phyloP scores from a whole-genome alignment of 1,139 yeast genomes.

The Geotrichum bryndzae region DNA sequence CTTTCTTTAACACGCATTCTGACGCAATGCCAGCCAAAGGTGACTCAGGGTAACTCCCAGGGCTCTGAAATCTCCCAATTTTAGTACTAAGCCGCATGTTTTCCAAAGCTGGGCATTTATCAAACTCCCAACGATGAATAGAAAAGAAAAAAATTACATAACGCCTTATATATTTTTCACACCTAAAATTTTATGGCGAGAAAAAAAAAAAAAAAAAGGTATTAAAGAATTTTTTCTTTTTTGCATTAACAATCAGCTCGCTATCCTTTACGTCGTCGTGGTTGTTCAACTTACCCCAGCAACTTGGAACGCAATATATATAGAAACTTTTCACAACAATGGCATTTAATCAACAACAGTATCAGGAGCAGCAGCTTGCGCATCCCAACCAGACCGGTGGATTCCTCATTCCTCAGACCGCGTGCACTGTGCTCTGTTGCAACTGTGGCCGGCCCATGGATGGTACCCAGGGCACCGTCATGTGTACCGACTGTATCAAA shows the following conservation, averaged over 20 bases:
- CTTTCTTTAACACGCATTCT: no score
- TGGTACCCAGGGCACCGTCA: conserved; percentile 86
- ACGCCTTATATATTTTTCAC: neutral
- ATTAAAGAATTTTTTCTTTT: neutral
- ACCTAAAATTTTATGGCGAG: neutral
- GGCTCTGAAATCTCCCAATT: no score
- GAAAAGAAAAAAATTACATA: neutral
- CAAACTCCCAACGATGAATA: neutral
- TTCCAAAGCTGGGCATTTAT: neutral
- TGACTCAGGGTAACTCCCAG: neutral
- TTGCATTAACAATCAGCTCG: neutral
- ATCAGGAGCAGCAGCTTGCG: neutral
- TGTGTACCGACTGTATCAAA: conserved; percentile 97
- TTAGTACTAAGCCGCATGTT: neutral
- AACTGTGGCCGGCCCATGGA: conserved; percentile 99
- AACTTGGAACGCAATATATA: no score
- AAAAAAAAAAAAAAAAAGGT: neutral
- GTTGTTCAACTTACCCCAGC: no score
- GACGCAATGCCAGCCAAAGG: no score
- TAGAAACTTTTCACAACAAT: neutral
- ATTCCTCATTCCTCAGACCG: conserved; percentile 40
- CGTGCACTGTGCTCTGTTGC: conserved; percentile 78
- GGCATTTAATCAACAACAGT: neutral
- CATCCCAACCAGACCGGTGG: conserved; percentile 15
- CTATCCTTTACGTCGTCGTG: neutral